Base-by-base conservation (phyloP, 306 rosid species). In the Argentina anserina region DNA sequence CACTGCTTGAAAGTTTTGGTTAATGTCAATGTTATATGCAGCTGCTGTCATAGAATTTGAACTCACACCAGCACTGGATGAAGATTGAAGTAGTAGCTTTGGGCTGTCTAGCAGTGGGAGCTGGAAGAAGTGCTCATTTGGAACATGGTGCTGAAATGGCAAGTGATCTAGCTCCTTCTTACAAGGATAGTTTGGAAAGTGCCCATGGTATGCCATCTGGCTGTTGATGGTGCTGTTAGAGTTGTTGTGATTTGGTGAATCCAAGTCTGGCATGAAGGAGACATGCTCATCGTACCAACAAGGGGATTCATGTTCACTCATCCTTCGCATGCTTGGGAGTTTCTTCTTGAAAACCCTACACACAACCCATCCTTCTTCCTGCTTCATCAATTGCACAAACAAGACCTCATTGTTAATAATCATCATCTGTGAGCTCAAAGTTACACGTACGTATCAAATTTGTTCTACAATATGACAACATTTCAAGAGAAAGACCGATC, bases 331-430 rank as follows among this genome's bases (percentile, higher is more conserved):
- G 17, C 89, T 79, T 55, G 98, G 81, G 80, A 93, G 84, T 86
- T 87, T 93, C 82, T 93, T 93, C 89, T 90, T 93, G 88, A 93
- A 93, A 36, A 89, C 97, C 84, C 98, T 84, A 62, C 98, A 93
- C 11, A 93, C 97, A 11, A 87, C 98, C 97, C 97, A 93, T 17
- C 98, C 98, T 84, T 93, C 98, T 89, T 93, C 97, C 98, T 93
- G 90, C 76, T 55, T 74, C 76, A 62, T 70, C 72, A 78, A 46
- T 53, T 36, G 26, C 56, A 49, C 5, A 60, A 59, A 63, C 28
- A 14, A 23, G 12, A 25, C 17, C 68, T 71, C 25, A 13, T 13
- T 7, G 12, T 47, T 67, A 26, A 2, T 68, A 31, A 3, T 31
- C 13, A 28, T 14, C n/a, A 59, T 29, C n/a, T 28, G 14, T 58